Base-by-base conservation (phyloP, 108 stramenopile species). In the Thalassiosira profunda region DNA sequence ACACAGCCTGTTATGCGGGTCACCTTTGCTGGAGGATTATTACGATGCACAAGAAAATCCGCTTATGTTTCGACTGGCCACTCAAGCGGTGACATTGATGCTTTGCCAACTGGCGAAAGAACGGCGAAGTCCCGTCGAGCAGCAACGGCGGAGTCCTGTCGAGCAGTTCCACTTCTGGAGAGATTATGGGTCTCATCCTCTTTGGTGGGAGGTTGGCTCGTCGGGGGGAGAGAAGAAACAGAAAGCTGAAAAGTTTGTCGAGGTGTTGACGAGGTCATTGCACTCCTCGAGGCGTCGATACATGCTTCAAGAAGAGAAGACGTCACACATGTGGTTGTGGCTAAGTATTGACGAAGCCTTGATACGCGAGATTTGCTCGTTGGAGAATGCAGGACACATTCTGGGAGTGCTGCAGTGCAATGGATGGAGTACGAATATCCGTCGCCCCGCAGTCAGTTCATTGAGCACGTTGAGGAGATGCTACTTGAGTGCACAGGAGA, bases 361-460 rank as follows among this genome's bases (percentile, higher is more conserved):
- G 7, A 26, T 62, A 28, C 2, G 48, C 2, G n/a, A 62, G 54
- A 29, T 62, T 11, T 55, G 53, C 9, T 20, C 53, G 15, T 9
- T 37, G 5, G 31, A 74, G 15, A 26, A 67, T 45, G 15, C 59
- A 36, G 65, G 56, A 8, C 24, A 33, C 28, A 41, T 74, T 6
- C 18, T 74, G 28, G 72, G 72, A 3, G 67, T 74, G 72, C 42
- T 74, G 11, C 72, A 74, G 37, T 67, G 72, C 42, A 67, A 74
- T 20, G 72, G 66, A 67, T 74, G 72, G 44, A 74, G 30, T 47
- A 49, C 29, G 23, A 31, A 34, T 74, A 44, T 36, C 72, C 53
- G 9, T 66, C 65, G 2, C 72, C 72, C 4, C 12, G 31, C 4
- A 29, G 28, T 58, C 72, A 74, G 31, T 74, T 38, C 20, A 1